Base-by-base conservation (phyloP, 352 stramenopile species). In the Lagenidium giganteum region DNA sequence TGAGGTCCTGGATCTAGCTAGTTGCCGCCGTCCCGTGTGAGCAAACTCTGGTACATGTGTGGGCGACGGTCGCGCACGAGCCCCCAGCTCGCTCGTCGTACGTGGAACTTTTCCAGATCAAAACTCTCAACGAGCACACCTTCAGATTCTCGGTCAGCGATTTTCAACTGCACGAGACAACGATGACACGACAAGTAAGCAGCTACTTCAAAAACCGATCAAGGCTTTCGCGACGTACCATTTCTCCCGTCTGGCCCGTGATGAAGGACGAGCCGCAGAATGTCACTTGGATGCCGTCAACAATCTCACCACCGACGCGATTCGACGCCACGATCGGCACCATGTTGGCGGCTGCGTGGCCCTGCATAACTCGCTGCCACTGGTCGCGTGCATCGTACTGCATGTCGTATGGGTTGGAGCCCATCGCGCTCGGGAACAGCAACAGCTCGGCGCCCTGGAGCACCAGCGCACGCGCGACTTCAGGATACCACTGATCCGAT, bases 211-310 rank as follows among this genome's bases (percentile, higher is more conserved):
- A n/a, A 46, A 2, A 14, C n/a, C n/a, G 21, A 17, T 25, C 17
- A 23, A 36, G 5, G 8, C 25, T 54, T 47, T n/a, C n/a, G n/a
- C n/a, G 26, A 33, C 47, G 26, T 48, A 95, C 76, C 68, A 96
- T 89, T 42, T 93, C 85, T 25, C 88, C 88, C 12, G 83, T 96
- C 43, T 95, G 82, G 16, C 90, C 85, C 16, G 83, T 90, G 55
- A 97, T 96, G 64, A 97, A 97, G 2, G 83, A 96, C 29, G 78
- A 93, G 3, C 88, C 88, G 40, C 92, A 94, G 50, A 97, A 97
- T n/a, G 78, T 92, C 33, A 96, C 78, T 12, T 82, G 78, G 24
- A 87, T 70, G 24, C 78, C 73, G 31, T 96, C 69, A 29, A 84
- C 64, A 8, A 93, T 46, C 51, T 96, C 87, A 7, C 62, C 54